Evolutionary conservation across 2,329 filamentous ascomycete genomes (phyloP).

Genomic region (Fusarium denticulatum): DNA sequence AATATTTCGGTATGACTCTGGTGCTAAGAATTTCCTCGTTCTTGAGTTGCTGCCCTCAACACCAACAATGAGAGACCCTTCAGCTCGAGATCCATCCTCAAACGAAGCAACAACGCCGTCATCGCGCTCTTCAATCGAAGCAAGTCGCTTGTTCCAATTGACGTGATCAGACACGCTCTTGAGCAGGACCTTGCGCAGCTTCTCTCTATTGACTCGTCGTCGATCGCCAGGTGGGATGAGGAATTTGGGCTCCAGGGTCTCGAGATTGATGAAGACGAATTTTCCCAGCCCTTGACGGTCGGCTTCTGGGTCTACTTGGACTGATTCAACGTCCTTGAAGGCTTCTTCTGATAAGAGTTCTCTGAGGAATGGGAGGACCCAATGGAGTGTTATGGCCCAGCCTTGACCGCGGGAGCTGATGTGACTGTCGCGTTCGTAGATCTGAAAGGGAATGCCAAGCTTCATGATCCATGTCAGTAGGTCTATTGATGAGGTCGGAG

Average conservation of each 20-base stretch:
- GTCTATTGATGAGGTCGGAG: rapidly evolving
- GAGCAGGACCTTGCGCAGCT: neutral
- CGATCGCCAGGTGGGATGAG: neutral
- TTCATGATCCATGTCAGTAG: neutral
- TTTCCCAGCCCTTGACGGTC: slow-evolving; percentile 9
- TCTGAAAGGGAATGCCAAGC: neutral
- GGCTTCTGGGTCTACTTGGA: slow-evolving; percentile 7
- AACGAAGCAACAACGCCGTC: neutral
- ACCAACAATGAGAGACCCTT: neutral
- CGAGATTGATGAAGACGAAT: slow-evolving; percentile 1
- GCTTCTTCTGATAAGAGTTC: neutral
- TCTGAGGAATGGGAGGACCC: neutral
- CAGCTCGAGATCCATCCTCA: neutral
- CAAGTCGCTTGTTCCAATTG: slow-evolving; percentile 4
- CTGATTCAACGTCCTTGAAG: neutral
- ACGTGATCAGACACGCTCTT: neutral
- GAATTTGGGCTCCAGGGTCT: slow-evolving; percentile 3
- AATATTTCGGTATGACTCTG: neutral
- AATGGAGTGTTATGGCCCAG: slow-evolving; percentile 15
- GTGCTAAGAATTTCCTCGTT: neutral
- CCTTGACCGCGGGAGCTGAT: slow-evolving; percentile 1
- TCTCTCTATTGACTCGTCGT: slow-evolving; percentile 13
- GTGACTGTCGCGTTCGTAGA: slow-evolving; percentile 3
- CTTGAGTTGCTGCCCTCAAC: slow-evolving; percentile 15
- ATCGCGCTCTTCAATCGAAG: neutral